phyloP scores from a whole-genome alignment of 306 rosid species.

The Castanea mollissima region DNA sequence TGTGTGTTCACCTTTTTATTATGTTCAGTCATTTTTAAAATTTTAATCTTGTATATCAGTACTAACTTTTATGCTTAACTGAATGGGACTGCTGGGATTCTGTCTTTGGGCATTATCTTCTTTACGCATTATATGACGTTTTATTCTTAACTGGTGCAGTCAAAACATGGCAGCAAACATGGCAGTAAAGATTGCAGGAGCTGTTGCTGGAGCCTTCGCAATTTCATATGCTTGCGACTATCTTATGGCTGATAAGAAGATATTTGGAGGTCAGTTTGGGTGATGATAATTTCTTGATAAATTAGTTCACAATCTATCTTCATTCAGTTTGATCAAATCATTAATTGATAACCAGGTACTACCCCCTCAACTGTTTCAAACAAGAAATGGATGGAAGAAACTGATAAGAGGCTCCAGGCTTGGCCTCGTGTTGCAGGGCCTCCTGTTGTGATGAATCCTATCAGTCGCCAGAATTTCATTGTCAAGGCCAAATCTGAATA shows the following conservation, averaged over 20 bases:
- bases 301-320: neutral
- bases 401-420: constrained; percentile 61
- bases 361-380: constrained; percentile 45
- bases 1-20: neutral
- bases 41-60: neutral
- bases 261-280: constrained; percentile 38
- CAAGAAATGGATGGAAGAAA: constrained; percentile 50
- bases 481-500: constrained; percentile 27
- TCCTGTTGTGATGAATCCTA: constrained; percentile 47
- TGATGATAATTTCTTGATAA: neutral
- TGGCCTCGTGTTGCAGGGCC: constrained; percentile 58
- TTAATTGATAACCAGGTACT: constrained; percentile 28
- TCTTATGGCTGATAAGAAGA: constrained; percentile 39
- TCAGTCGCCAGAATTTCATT: constrained; percentile 43
- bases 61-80: neutral
- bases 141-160: neutral
- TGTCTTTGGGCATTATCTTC: neutral
- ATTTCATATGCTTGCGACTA: constrained; percentile 30
- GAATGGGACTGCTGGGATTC: neutral
- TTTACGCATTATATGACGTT: neutral
- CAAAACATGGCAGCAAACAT: constrained; percentile 26
- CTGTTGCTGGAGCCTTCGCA: constrained; percentile 25
- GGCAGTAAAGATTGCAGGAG: constrained; percentile 19
- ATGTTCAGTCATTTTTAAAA: neutral
- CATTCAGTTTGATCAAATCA: neutral